Percentiles rank a stretch among this genome's conserved stretches.
phyloP scores from a whole-genome alignment of 345 rosid species.

The Hibiscus syriacus region DNA sequence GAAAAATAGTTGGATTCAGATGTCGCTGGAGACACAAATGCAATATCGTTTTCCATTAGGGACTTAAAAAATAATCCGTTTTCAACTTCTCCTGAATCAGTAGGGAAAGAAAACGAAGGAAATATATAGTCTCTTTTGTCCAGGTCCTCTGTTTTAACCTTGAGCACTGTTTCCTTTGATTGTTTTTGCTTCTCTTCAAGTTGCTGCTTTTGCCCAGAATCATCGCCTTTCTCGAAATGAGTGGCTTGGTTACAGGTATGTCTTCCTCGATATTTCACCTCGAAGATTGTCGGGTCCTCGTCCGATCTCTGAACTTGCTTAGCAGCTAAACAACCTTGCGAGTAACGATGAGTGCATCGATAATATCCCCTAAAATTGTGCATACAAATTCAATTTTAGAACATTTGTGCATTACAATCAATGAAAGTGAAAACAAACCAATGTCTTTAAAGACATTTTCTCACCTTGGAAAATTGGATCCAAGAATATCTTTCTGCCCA shows the following conservation, averaged over 20 bases:
- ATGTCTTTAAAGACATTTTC: neutral
- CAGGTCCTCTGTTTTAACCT: conserved; percentile 25
- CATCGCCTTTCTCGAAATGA: neutral
- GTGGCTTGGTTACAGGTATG: conserved; percentile 40
- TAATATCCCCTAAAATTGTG: conserved; percentile 45
- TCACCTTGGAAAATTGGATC: conserved; percentile 69
- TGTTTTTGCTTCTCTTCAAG: conserved; percentile 18
- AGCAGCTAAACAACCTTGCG: conserved; percentile 54
- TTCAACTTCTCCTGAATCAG: conserved; percentile 18
- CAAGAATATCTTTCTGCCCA: conserved; percentile 86
- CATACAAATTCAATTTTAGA: neutral
- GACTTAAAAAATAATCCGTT: conserved; percentile 11
- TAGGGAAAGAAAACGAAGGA: conserved; percentile 24
- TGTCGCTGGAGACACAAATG: conserved; percentile 31
- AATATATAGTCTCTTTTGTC: conserved; percentile 17
- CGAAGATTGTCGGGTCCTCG: conserved; percentile 29
- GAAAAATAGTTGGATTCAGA: conserved; percentile 47
- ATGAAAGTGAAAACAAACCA: no score
- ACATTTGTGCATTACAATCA: no score
- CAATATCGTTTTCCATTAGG: conserved; percentile 17
- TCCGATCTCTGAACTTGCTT: conserved; percentile 61
- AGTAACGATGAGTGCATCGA: conserved; percentile 49
- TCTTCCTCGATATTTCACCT: conserved; percentile 45
- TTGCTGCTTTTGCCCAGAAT: conserved; percentile 4
- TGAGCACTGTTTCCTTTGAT: conserved; percentile 15